Base-by-base conservation (phyloP, 257 asterid genomes). In the Solanum raphanifolium region DNA sequence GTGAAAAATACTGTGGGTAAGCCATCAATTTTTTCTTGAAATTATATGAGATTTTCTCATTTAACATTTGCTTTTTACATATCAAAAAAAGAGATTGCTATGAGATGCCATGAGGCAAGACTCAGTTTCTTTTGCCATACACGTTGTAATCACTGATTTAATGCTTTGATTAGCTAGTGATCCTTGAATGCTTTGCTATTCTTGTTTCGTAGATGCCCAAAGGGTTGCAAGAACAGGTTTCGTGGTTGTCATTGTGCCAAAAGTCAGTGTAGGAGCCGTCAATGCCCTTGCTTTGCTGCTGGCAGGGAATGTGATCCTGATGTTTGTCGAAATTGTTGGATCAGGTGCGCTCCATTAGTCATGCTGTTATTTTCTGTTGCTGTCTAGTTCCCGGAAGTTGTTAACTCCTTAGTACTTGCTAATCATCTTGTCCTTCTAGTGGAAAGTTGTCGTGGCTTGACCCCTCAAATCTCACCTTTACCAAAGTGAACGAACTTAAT, bases 161-260 rank as follows among this genome's bases (percentile, higher is more conserved):
- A 79, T 79, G 25, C 16, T 79, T 43, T 48, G 85, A 13, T 48
- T 41, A 86, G 69, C 73, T 72, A 78, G 55, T 72, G 58, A 7
- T 73, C n/a, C 48, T 58, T 39, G 83, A 72, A 4, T 72, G 73
- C 73, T 48, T 71, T 86, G 85, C 81, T 86, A 85, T 74, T 86
- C 88, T 82, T 87, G 66, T 32, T 58, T 88, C 74, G 89, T 90
- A 97, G 99, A 88, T 97, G 99, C 89, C 94, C 98, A 87, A 96
- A 94, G 94, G 95, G 90, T 90, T 97, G 99, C 95, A 96, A 94
- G 93, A 95, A 96, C 87, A 94, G 98, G 71, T 97, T 96, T 90
- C 94, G 99, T 90, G 99, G 99, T 79, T 97, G 99, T 91, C 99
- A 97, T 88, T 97, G 99, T 88, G 98, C 99, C 83, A 97, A 97